phyloP scores from a whole-genome alignment of 208 protist genomes.

The Sergeia podlipaevii region DNA sequence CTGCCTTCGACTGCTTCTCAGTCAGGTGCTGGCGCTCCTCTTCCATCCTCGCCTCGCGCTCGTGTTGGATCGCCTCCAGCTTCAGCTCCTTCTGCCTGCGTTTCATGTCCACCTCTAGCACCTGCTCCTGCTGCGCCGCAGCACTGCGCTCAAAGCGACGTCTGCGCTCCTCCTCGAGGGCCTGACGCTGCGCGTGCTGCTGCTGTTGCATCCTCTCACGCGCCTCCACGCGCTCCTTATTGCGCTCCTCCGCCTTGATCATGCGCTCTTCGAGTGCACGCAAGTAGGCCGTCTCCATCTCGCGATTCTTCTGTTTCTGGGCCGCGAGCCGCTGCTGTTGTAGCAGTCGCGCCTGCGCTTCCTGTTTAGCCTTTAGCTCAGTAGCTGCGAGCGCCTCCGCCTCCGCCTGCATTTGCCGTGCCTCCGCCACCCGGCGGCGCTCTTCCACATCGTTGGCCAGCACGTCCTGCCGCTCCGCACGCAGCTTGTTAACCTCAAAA shows the following conservation, averaged over 20 bases:
- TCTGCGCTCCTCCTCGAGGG: slow-evolving; percentile 51
- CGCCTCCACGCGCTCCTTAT: slow-evolving; percentile 41
- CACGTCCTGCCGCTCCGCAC: slow-evolving; percentile 46
- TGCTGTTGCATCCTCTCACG: slow-evolving; percentile 27
- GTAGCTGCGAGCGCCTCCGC: slow-evolving; percentile 30
- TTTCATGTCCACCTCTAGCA: slow-evolving; percentile 23
- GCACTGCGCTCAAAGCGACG: slow-evolving; percentile 44
- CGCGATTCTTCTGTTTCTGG: slow-evolving; percentile 34
- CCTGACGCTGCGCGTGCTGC: slow-evolving; percentile 25
- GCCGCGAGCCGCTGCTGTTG: slow-evolving; percentile 47
- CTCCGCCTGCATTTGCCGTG: slow-evolving; percentile 41
- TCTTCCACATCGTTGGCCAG: slow-evolving; percentile 39
- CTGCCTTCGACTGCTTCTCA: slow-evolving; percentile 40
- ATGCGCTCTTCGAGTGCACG: slow-evolving; percentile 42
- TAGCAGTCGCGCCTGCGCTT: slow-evolving; percentile 20
- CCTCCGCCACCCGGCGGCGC: slow-evolving; percentile 32
- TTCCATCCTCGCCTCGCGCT: slow-evolving; percentile 22
- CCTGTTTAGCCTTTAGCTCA: slow-evolving; percentile 30
- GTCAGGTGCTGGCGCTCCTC: slow-evolving; percentile 35
- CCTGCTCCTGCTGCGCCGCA: slow-evolving; percentile 37
- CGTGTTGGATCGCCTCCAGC: slow-evolving; percentile 26
- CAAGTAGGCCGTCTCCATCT: slow-evolving; percentile 45
- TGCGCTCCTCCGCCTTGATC: slow-evolving; percentile 41
- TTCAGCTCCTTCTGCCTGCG: slow-evolving; percentile 49
- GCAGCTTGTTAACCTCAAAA: slow-evolving; percentile 45